Percentiles rank a stretch among this genome's conserved stretches.
Conservation (phyloP, 306 rosid species). For the Cucumis sativus region Cucumber_9930_V3 NC_026661.2:22148501-22149000, state of each 20-base stretch:
- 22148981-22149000: background rate
- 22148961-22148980: background rate
- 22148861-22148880: constrained; percentile 33
- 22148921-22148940: constrained; percentile 21
- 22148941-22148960: background rate
- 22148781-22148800: constrained; percentile 24
- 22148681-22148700: constrained; percentile 19
- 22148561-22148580: background rate
- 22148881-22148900: constrained; percentile 49
- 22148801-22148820: constrained; percentile 28
- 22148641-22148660: constrained; percentile 26
- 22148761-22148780: constrained; percentile 25
- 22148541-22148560: background rate
- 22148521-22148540: background rate
- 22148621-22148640: constrained; percentile 22
- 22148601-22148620: background rate
- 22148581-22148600: background rate
- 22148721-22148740: constrained; percentile 23
- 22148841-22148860: constrained; percentile 23
- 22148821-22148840: constrained; percentile 10
- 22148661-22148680: constrained; percentile 37
- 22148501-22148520: background rate
- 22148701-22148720: constrained; percentile 37
- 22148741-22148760: constrained; percentile 20
- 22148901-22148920: constrained; percentile 37